These are phyloP conservation scores for Colletotrichum siamense DNA, from an alignment of 2,329 filamentous ascomycete genomes.

Conservation along the genomic window DNA sequence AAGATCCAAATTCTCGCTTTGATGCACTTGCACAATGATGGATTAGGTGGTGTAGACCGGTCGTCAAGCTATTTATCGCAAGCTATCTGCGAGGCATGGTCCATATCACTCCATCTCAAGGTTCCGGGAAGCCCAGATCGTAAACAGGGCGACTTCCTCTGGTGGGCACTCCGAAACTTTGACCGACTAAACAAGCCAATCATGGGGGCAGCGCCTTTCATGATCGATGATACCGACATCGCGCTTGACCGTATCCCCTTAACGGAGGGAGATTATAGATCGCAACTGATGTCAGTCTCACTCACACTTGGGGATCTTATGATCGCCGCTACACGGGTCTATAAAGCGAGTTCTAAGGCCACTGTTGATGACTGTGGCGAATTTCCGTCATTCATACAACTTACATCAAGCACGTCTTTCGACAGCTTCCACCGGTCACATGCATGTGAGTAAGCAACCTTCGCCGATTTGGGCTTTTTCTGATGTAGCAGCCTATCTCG, in stretches of 20 bases:
- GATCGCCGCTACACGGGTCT: slow-evolving; percentile 22
- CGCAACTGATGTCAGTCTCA: slow-evolving; percentile 18
- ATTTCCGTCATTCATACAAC: slow-evolving; percentile 17
- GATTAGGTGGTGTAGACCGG: slow-evolving; percentile 25
- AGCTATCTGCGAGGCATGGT: slow-evolving; percentile 30
- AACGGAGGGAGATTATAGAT: not conserved
- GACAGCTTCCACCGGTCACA: slow-evolving; percentile 19
- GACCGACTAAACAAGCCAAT: slow-evolving; percentile 27
- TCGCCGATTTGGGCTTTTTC: not conserved
- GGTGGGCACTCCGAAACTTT: slow-evolving; percentile 25
- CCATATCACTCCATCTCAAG: slow-evolving; percentile 25
- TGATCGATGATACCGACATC: slow-evolving; percentile 26
- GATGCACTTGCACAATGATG: slow-evolving; percentile 31
- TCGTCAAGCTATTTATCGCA: slow-evolving; percentile 27
- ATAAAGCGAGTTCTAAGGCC: slow-evolving; percentile 22
- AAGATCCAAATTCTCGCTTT: slow-evolving; percentile 29
- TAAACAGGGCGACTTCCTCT: slow-evolving; percentile 19
- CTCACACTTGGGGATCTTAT: slow-evolving; percentile 23
- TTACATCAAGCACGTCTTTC: not conserved
- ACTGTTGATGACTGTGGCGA: slow-evolving; percentile 11
- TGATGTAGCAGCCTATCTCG: slow-evolving; percentile 17
- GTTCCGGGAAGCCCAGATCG: slow-evolving; percentile 22
- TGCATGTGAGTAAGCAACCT: not conserved
- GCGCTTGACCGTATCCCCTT: slow-evolving; percentile 7
- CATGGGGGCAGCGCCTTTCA: slow-evolving; percentile 26